Evolutionary conservation across 2,329 filamentous ascomycete species (phyloP).

Genomic region (Aspergillus thermomutatus): DNA sequence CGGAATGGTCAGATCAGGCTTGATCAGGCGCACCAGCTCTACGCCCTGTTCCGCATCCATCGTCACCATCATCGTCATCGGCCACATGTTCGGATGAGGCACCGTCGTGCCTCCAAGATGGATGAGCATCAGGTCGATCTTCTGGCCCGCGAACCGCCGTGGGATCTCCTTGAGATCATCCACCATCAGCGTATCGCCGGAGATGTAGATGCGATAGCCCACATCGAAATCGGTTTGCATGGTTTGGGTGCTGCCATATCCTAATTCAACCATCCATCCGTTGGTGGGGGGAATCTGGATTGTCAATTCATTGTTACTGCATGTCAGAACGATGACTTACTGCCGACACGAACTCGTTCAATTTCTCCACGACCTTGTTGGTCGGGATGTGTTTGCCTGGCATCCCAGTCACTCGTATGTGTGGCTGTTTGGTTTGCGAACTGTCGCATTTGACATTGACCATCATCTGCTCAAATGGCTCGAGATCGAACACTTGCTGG

Average conservation of each 20-base stretch:
- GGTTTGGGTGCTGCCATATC: conserved; percentile 35
- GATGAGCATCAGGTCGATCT: conserved; percentile 64
- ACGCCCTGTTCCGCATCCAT: conserved; percentile 65
- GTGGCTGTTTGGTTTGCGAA: conserved; percentile 29
- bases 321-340: conserved; percentile 23
- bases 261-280: conserved; percentile 65
- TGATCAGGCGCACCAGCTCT: conserved; percentile 57
- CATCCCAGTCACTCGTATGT: conserved; percentile 59
- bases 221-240: conserved; percentile 35
- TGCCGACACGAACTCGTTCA: conserved; percentile 49
- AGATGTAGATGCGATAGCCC: conserved; percentile 63
- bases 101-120: conserved; percentile 66
- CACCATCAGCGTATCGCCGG: conserved; percentile 62
- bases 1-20: conserved; percentile 61
- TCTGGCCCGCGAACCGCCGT: conserved; percentile 49
- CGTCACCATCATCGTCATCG: conserved; percentile 67
- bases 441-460: conserved; percentile 37
- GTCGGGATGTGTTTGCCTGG: conserved; percentile 61
- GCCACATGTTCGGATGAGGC: conserved; percentile 55
- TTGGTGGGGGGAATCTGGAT: conserved; percentile 59
- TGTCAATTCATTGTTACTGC: neutral
- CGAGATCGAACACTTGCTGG: conserved; percentile 52
- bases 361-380: conserved; percentile 36
- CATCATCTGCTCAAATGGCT: conserved; percentile 53
- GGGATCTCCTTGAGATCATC: conserved; percentile 62